A percentile compares a stretch with the other conserved stretches of the same genome.
Evolutionary conservation across 78 protist species (phyloP).

Genomic region (Diacronema lutheri): DNA sequence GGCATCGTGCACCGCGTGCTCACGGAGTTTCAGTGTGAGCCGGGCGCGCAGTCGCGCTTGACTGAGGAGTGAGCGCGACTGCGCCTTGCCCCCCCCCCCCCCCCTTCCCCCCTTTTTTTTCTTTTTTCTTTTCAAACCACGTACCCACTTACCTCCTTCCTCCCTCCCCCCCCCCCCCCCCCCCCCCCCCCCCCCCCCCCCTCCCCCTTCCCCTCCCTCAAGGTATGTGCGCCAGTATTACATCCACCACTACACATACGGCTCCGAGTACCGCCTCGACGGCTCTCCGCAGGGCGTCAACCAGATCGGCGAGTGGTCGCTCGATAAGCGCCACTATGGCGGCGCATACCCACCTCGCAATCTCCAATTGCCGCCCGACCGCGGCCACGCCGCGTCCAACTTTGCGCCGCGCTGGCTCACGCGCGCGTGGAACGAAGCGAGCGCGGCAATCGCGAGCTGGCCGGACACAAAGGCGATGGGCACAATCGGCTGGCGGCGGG

Average conservation of each 20-base stretch:
- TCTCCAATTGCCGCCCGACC: neutral
- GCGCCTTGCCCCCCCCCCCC: too few species aligned
- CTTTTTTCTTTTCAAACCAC: too few species aligned
- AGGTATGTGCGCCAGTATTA: neutral
- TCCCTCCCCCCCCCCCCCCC: too few species aligned
- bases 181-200: too few species aligned
- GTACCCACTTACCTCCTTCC: too few species aligned
- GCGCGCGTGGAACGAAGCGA: conserved; percentile 5
- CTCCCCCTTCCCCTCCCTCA: too few species aligned
- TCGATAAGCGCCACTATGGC: conserved; percentile 10
- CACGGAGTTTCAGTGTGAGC: neutral
- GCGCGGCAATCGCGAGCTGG: neutral
- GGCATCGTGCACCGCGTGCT: neutral
- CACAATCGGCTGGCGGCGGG: conserved; percentile 4
- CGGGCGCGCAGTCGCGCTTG: neutral
- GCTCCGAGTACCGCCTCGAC: neutral
- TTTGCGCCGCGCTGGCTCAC: neutral
- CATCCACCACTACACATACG: conserved; percentile 17
- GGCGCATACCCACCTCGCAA: neutral
- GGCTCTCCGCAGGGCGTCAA: neutral
- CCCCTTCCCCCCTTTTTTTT: too few species aligned
- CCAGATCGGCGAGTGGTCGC: conserved; percentile 9
- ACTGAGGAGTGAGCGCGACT: too few species aligned
- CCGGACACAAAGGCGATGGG: neutral
- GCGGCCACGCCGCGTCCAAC: neutral